Conservation (phyloP, 495 filamentous ascomycete genomes). For the Lasiosphaeris hirsuta region DNA sequence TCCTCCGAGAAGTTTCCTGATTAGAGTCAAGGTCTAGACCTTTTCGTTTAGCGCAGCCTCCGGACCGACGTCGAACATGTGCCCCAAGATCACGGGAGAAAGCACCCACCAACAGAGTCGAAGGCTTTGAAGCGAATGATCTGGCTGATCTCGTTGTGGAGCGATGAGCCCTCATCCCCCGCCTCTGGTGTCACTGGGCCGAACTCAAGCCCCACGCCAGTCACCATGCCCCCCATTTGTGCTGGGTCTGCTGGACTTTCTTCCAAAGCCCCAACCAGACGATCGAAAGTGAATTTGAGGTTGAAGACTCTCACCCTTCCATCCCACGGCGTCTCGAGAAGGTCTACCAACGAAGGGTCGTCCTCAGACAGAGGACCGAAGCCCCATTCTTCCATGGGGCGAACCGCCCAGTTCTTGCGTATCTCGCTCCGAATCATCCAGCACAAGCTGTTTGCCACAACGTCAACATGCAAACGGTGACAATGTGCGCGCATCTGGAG, state of each 20-base stretch:
- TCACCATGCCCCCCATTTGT: not conserved
- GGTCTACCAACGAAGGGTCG: not conserved
- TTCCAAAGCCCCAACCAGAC: no score
- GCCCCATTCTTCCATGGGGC: not conserved
- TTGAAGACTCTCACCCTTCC: not conserved
- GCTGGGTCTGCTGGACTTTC: not conserved
- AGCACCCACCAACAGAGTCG: not conserved
- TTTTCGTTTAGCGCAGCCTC: no score
- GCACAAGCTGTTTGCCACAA: not conserved
- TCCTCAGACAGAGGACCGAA: not conserved
- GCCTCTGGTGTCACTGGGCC: not conserved
- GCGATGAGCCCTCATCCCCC: not conserved
- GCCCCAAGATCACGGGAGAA: no score
- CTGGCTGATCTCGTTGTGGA: not conserved
- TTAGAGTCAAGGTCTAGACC: no score
- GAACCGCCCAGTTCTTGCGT: not conserved
- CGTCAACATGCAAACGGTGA: not conserved
- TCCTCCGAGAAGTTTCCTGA: not conserved
- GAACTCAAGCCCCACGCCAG: not conserved
- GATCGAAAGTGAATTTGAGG: not conserved
- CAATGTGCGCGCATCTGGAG: no score
- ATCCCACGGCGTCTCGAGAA: not conserved
- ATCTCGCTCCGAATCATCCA: not conserved
- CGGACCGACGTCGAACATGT: no score
- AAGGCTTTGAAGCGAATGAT: not conserved